Conservation (phyloP, 2,329 filamentous ascomycete genomes). For the Leptographium galeiforme region DNA sequence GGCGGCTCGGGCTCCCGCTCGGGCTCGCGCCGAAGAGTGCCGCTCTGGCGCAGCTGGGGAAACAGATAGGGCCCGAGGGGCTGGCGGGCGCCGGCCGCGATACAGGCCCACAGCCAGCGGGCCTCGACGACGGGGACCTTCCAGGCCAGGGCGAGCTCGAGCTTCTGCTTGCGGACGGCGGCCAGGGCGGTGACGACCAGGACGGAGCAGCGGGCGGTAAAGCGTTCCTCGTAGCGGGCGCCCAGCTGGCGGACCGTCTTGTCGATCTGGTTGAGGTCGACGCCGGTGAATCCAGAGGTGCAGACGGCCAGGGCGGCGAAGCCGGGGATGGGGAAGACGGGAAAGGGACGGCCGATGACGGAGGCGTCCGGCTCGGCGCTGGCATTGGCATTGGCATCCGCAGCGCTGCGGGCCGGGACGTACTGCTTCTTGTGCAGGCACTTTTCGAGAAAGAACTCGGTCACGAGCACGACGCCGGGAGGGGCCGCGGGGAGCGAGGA, state of each 20-base stretch:
- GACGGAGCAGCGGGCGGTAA: conserved; percentile 59
- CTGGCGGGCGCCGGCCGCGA: conserved; percentile 40
- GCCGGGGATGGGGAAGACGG: conserved; percentile 52
- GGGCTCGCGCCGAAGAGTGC: not conserved
- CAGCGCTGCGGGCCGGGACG: conserved; percentile 51
- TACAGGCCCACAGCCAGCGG: conserved; percentile 76
- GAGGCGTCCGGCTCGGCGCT: conserved; percentile 34
- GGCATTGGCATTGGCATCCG: no score
- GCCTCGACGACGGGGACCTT: conserved; percentile 67
- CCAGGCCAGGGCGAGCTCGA: conserved; percentile 62
- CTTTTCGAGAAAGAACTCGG: conserved; percentile 86
- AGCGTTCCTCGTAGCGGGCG: conserved; percentile 65
- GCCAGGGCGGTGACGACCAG: conserved; percentile 55
- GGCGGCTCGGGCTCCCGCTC: not conserved
- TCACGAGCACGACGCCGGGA: conserved; percentile 43
- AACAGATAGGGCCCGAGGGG: conserved; percentile 35
- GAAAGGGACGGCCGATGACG: conserved; percentile 65
- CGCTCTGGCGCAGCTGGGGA: conserved; percentile 26
- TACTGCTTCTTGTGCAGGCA: conserved; percentile 68
- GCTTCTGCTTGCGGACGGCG: conserved; percentile 57
- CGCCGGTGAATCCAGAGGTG: conserved; percentile 69
- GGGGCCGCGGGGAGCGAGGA: conserved; percentile 27
- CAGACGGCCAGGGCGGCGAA: conserved; percentile 62
- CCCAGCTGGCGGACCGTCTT: conserved; percentile 66
- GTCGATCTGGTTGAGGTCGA: conserved; percentile 75